Evolutionary conservation across 805 yeast species (phyloP), one percentile per base, ranked within the genome.

Genomic region (Kuraishia ogatae): DNA sequence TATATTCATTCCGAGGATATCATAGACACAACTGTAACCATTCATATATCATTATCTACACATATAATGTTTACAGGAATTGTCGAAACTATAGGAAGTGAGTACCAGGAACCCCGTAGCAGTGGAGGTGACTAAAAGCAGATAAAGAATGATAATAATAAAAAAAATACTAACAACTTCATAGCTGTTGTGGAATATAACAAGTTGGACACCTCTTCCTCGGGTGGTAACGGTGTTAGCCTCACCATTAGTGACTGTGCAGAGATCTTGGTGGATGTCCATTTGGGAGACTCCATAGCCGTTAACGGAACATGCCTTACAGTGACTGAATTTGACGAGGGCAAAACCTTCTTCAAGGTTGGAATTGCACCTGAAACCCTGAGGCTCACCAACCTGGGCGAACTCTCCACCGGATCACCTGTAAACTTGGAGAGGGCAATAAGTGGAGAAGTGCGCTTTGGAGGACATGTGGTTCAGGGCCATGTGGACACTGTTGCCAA

Each of bases 391-490:
- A 85, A 87, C 59, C 71, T 94, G 50, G 93, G 91, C 1, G 69
- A 70, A 10, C 77, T 93, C 67, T 65, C 61, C 22, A 51, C 56
- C 1, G 92, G 89, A 1, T 67, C 79, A 20, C 77, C 76, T 56
- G 97, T 94, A 21, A 93, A 94, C 66, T 74, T 93, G 58, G 99
- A 94, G 69, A 77, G 99, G 57, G 99, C 99, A 0, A 90, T 94
- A 35, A 75, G 84, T 1, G 76, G 74, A 15, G 89, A 88, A 54
- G 89, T 84, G 6, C 76, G 99, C 59, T 82, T 92, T 64, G 99
- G 99, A 23, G 99, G 99, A 0, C 99, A 94, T 69, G 82, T 93
- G 59, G 99, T 94, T 2, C 99, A 94, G 64, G 99, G 99, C 5
- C 99, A 94, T 72, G 90, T 94, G 28, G 99, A 94, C 67, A 89